Base-by-base conservation (phyloP, 2,329 filamentous ascomycete species). In the Tolypocladium nubicola region DNA sequence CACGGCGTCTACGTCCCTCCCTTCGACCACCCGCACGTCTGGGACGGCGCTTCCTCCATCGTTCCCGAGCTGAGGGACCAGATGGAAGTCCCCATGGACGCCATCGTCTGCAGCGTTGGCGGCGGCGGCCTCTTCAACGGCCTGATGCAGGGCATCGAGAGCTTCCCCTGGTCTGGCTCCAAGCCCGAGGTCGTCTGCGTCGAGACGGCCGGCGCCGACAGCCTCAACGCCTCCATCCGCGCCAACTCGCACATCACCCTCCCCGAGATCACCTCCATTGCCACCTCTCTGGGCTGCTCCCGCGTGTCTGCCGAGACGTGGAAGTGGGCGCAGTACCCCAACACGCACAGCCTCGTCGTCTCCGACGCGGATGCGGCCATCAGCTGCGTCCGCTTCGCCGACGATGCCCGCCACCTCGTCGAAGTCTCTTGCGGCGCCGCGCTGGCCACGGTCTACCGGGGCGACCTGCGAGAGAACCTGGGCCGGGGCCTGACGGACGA, bases 381-480 rank as follows among this genome's bases (percentile, higher is more conserved):
- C 72, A 91, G 86, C 3, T 88, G 87, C 56, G 84, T 87, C 65
- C 78, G 83, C 30, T 85, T 97, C 60, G 86, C 89, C 11, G 88
- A 97, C 62, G 90, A 96, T 60, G 89, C 92, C 64, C 76, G 88
- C 33, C 74, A 93, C 57, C 76, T 96, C 58, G 89, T 96, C 3
- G 93, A 97, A 75, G 77, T 87, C 40, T 85, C 91, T 0, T 97
- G 93, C 69, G 91, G 92, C 1, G 90, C 93, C 7, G 88, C 87
- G 55, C 73, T 96, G 14, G 89, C 87, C 1, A 70, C 83, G 3
- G 84, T 79, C 58, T 90, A 90, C 65, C 82, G 81, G 45, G 84
- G 81, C 0, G 71, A 80, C 45, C 67, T 95, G 65, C 79, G 85
- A 66, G 76, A 78, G 63, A 73, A 83, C 11, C 73, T 91, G 0